Evolutionary conservation across 2,329 filamentous ascomycete species (phyloP).

Genomic region (Claviceps citrina): DNA sequence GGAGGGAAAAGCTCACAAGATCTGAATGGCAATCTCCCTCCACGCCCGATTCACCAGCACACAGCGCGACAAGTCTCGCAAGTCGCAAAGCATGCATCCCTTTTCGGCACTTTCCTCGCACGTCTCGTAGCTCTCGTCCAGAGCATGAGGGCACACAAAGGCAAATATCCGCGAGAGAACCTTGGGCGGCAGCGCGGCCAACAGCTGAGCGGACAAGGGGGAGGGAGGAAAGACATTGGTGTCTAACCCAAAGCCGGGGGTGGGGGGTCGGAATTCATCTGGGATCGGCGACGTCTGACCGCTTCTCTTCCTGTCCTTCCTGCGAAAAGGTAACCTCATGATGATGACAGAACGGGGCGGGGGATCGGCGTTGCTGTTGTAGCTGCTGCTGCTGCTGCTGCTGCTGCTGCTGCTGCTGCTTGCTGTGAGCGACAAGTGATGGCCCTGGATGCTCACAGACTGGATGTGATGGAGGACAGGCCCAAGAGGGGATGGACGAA

Average conservation of each 20-base stretch:
- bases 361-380: too few species aligned
- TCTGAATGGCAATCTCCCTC: conserved; percentile 35
- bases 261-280: conserved; percentile 15
- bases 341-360: too few species aligned
- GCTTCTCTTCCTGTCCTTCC: conserved; percentile 23
- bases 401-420: too few species aligned
- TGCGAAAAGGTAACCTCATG: conserved; percentile 24
- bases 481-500: too few species aligned
- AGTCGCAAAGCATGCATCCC: conserved; percentile 84
- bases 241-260: conserved; percentile 9
- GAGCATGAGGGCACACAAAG: conserved; percentile 68
- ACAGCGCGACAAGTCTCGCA: conserved; percentile 74
- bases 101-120: conserved; percentile 71
- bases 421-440: too few species aligned
- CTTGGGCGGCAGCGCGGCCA: conserved; percentile 45
- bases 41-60: conserved; percentile 60
- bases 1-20: conserved; percentile 42
- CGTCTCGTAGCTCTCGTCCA: conserved; percentile 62
- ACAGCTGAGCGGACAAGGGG: conserved; percentile 24
- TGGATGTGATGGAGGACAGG: too few species aligned
- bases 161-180: conserved; percentile 65
- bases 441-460: too few species aligned
- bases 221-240: conserved; percentile 22
- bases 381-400: too few species aligned
- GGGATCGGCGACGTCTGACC: conserved; percentile 12